Base-by-base conservation (phyloP, 768 basidiomycete species). In the Macrolepiota dolichaula region DNA sequence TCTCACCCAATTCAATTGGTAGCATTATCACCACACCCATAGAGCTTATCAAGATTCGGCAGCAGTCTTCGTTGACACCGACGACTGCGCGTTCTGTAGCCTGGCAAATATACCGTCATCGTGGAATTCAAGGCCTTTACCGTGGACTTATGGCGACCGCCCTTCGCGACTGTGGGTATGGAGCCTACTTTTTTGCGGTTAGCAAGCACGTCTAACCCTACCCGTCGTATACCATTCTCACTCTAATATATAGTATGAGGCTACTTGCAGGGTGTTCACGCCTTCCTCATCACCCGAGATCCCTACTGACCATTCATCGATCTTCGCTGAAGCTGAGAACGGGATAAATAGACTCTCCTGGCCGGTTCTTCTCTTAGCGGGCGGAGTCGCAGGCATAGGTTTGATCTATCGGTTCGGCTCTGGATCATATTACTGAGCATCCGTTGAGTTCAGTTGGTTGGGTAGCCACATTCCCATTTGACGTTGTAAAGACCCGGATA, bases 401-500 rank as follows among this genome's bases (percentile, higher is more conserved):
- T 38, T 24, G 63, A 27, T 40, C 40, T 13, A 17, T 19, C n/a
- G n/a, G 15, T 60, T 27, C 17, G 11, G 10, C 22, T 38, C 9
- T 42, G 24, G 2, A 24, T 36, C 42, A 49, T 17, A 2, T 17
- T 27, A 50, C 54, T 52, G 35, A 47, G 42, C 24, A 11, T 22
- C 42, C 17, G 12, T 52, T 57, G 27, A 42, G 54, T 63, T 19
- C 51, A 81, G 81, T 81, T 9, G 90, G 91, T 9, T 96, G 93
- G 93, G 38, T 86, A 0, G 79, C 77, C 2, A 96, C 94, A 0
- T 97, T 96, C 71, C 92, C 93, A 1, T 77, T 94, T 58, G 94
- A 97, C 68, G 89, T 94, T 2, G 81, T 96, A 63, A 96, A 97
- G 76, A 96, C 95, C 13, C 85, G 94, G 4, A 84, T 95, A 66